Conservation (phyloP, 441 rosid species). For the Bruguiera hainesii region DNA sequence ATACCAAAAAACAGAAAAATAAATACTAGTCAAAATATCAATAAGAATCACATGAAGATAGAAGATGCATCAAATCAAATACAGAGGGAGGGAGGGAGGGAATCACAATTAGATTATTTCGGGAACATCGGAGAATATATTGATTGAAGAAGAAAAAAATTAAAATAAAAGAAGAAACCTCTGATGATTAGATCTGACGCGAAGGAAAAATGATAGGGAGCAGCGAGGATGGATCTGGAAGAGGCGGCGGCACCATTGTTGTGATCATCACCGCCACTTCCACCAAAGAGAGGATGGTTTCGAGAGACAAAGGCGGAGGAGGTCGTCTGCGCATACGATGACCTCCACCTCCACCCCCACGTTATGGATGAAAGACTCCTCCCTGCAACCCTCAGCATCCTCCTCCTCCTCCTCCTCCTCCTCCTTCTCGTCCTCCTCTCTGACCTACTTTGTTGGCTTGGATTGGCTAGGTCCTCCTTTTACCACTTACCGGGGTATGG, state of each 20-base stretch:
- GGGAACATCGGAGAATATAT: background rate
- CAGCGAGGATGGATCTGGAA: constrained; percentile 29
- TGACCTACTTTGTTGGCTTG: background rate
- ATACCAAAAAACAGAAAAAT: too few species aligned
- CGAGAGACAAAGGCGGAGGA: constrained; percentile 29
- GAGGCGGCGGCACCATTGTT: constrained; percentile 20
- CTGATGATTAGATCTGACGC: constrained; percentile 36
- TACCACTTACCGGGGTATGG: background rate
- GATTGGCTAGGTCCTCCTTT: background rate
- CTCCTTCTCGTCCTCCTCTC: background rate
- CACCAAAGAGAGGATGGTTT: constrained; percentile 20
- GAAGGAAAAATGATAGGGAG: constrained; percentile 15
- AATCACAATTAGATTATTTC: background rate
- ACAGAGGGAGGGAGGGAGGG: background rate
- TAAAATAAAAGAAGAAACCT: constrained; percentile 25
- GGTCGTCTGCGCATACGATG: constrained; percentile 31
- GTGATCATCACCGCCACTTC: constrained; percentile 7
- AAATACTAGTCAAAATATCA: too few species aligned
- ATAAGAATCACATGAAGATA: too few species aligned
- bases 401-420: background rate
- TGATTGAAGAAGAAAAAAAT: background rate
- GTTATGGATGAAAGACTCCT: constrained; percentile 52
- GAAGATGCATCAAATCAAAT: too few species aligned
- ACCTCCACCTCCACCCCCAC: constrained; percentile 28
- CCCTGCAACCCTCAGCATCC: constrained; percentile 68